These are phyloP conservation scores for Solanum arcanum DNA, from an alignment of 257 asterid genomes.

Conservation along the genomic window DNA sequence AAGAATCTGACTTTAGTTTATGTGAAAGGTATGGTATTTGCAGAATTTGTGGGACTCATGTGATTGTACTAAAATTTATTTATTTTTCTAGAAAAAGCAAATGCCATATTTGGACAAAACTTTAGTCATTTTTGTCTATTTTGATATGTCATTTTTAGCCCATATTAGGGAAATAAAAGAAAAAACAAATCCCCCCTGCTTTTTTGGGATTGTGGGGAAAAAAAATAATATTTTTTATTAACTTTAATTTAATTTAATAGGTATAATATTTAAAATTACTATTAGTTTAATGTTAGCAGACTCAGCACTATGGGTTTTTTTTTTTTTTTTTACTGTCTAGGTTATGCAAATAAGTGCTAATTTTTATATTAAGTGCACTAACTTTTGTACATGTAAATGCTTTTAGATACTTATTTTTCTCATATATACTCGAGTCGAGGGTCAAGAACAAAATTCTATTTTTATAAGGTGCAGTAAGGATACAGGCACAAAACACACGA, in stretches of 20 bases:
- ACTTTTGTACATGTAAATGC: not conserved
- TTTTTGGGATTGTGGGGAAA: not conserved
- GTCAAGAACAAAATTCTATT: not conserved
- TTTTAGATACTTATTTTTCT: not conserved
- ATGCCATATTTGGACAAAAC: conserved; percentile 3
- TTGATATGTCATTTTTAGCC: conserved; percentile 6
- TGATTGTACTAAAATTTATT: conserved; percentile 5
- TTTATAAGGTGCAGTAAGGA: not conserved
- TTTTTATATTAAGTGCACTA: not conserved
- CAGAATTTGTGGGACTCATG: conserved; percentile 5
- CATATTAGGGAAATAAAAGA: not conserved
- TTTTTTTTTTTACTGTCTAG: not conserved
- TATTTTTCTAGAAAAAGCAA: not conserved
- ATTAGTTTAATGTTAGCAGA: not conserved
- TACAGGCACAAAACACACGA: too few relatives aligned
- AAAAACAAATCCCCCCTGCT: not conserved
- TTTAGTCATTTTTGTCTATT: not conserved
- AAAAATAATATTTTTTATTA: not conserved
- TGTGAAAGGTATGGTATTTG: conserved; percentile 3
- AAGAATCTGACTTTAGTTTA: not conserved
- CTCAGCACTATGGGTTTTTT: not conserved
- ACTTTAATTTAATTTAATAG: not conserved
- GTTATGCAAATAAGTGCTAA: not conserved
- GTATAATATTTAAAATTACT: not conserved
- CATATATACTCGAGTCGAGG: not conserved